These are phyloP conservation scores for Fraxinus angustifolia DNA, from an alignment of 305 asterid genomes.

Conservation along the genomic window DNA sequence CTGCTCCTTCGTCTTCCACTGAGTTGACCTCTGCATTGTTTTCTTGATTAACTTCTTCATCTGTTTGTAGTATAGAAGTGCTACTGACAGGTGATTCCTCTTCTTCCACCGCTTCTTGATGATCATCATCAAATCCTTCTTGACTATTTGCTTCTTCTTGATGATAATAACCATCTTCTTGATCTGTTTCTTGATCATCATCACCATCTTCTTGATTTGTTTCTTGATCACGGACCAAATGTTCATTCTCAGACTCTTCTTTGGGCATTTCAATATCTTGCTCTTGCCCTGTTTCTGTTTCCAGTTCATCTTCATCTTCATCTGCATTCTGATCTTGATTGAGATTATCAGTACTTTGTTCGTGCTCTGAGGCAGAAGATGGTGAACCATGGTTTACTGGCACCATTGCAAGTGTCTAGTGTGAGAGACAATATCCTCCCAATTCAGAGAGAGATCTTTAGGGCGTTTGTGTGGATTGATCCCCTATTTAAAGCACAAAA, in stretches of 20 bases:
- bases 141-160: neutral
- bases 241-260: neutral
- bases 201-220: neutral
- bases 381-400: neutral
- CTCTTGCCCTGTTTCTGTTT: neutral
- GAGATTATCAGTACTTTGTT: neutral
- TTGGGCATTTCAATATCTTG: neutral
- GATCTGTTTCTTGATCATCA: neutral
- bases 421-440: neutral
- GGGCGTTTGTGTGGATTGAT: neutral
- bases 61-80: neutral
- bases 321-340: neutral
- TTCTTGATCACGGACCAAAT: neutral
- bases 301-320: neutral
- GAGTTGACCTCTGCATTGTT: neutral
- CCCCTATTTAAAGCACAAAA: neutral
- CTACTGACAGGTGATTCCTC: neutral
- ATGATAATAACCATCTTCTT: neutral
- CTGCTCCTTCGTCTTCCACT: neutral
- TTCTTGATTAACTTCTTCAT: neutral
- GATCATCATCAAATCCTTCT: neutral
- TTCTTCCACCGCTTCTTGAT: neutral
- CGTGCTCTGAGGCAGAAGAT: neutral
- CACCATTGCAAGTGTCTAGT: neutral
- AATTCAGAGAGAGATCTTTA: neutral